Conservation (phyloP, 2,329 filamentous ascomycete genomes). For the Aspergillus floridensis region DNA sequence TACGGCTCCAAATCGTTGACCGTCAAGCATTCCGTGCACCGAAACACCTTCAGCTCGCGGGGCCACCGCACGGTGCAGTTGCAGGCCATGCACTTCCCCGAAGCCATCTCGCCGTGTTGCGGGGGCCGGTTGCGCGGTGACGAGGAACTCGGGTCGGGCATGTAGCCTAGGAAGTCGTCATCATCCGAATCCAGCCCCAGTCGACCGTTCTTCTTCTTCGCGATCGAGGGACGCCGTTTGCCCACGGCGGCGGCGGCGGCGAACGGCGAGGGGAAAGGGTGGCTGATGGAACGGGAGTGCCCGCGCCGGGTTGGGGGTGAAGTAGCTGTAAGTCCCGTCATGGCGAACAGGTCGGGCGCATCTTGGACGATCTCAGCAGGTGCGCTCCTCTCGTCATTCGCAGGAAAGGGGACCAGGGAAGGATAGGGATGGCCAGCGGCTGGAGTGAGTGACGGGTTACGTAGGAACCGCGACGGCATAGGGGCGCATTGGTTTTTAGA, state of each 20-base stretch:
- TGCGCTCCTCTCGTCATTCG: slow-evolving; percentile 17
- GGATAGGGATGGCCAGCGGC: slow-evolving; percentile 22
- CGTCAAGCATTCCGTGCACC: slow-evolving; percentile 79
- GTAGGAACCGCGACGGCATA: slow-evolving; percentile 39
- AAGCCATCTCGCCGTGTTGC: slow-evolving; percentile 57
- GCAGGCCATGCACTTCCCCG: slow-evolving; percentile 82
- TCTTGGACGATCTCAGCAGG: slow-evolving; percentile 24
- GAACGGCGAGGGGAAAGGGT: slow-evolving; percentile 74
- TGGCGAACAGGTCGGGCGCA: slow-evolving; percentile 23
- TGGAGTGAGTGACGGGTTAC: slow-evolving; percentile 30
- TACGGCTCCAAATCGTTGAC: slow-evolving; percentile 71
- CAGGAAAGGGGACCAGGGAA: slow-evolving; percentile 15
- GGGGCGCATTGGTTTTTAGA: slow-evolving; percentile 27
- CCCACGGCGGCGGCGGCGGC: slow-evolving; percentile 52
- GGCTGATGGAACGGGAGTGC: slow-evolving; percentile 70
- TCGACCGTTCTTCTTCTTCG: slow-evolving; percentile 34
- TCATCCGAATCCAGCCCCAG: slow-evolving; percentile 45
- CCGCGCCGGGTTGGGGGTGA: slow-evolving; percentile 26
- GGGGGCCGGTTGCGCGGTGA: slow-evolving; percentile 40
- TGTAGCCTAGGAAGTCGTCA: slow-evolving; percentile 27
- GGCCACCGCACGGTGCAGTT: slow-evolving; percentile 79
- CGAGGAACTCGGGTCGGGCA: slow-evolving; percentile 33
- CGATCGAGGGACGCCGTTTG: slow-evolving; percentile 53
- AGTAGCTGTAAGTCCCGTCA: slow-evolving; percentile 19
- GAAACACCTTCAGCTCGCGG: slow-evolving; percentile 67